Evolutionary conservation across 2,329 filamentous ascomycete genomes (phyloP), one percentile per base, ranked within the genome.

Genomic region (Microsporum canis): DNA sequence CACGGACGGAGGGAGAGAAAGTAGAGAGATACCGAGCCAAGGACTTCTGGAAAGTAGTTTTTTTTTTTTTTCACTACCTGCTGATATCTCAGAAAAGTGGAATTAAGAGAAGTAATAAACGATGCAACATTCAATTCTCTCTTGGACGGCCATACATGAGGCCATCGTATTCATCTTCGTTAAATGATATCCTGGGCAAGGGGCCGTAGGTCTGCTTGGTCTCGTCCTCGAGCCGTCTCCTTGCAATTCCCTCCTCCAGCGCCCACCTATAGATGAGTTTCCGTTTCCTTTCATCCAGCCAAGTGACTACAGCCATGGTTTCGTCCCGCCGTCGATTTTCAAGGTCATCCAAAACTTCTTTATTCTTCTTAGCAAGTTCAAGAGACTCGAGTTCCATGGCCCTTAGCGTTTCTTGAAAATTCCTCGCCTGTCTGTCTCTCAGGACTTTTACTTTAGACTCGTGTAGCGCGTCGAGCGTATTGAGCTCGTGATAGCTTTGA

Each of bases 361-460:
- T 63, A 59, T 78, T 71, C 36, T 70, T 66, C 23, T 69, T 64
- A 59, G 73, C 69, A 41, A 77, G 60, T 1, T 67, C 64, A 2
- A 73, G 68, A 3, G 76, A 63, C 62, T 77, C 76, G 17, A 65
- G 66, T 47, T 75, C 75, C 67, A 75, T 75, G 8, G 72, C 72
- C 17, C 67, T 66, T 17, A 75, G 68, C 3, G 74, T 69, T 57
- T 75, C 74, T 51, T 74, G 71, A 5, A 76, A 66, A 43, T 71
- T 70, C 38, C 72, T 69, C 57, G 78, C 75, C 62, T 78, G 76
- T n/a, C 71, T 72, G 39, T 78, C 76, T 17, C 76, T 72, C 17
- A 78, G 70, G 10, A 78, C 76, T 61, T 78, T 78, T 65, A 78
- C 76, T 38, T 75, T 76, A 6, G 76, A 71, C 14, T 71, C 65